Evolutionary conservation across 148 eudicot species (phyloP), one percentile per base, ranked within the genome.

Genomic region (Pharnaceum exiguum): DNA sequence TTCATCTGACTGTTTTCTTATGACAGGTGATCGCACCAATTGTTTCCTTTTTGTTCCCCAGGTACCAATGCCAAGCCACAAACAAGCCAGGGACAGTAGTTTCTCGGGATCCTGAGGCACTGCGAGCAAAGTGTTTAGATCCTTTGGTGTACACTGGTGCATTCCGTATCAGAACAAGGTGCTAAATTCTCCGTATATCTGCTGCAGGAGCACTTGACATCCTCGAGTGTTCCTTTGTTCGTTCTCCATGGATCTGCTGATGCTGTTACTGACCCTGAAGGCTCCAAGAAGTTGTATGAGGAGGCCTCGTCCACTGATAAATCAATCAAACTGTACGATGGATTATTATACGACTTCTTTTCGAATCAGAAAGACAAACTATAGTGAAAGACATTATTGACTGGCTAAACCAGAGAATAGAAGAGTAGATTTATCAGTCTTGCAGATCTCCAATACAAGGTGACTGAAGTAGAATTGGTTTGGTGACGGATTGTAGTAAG

Each of bases 111-210:
- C 91, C 95, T 1, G 75, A 72, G 8, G 91, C 85, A 15, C 68
- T 86, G 0, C 49, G 53, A 32, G 95, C 86, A 38, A 90, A 90
- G 63, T 90, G 86, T 36, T 81, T 91, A 0, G 97, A 90, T 52
- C 97, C 97, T 22, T 60, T 90, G 10, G 97, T 90, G 5, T 90
- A 86, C 72, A 90, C 97, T 0, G 97, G 97, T n/a, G 79, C 91
- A 11, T 79, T 90, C 32, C 62, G 91, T 64, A 68, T 86, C 35
- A 71, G 97, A 75, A 86, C 95, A 0, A 95, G 97, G 2, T 77
- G 79, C 21, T 95, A 90, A 65, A 81, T 90, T 50, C 86, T 90
- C 2, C 75, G 89, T 17, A 71, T 86, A 32, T 57, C 95, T 0
- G 31, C 90, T 90, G 76, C 90, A 77, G 62, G 69, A 75, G 63